A percentile compares a stretch with the other conserved stretches of the same genome.
These are phyloP conservation scores for Acanthamoeba lugdunensis DNA, from an alignment of 208 protist species.

Conservation along the genomic window DNA sequence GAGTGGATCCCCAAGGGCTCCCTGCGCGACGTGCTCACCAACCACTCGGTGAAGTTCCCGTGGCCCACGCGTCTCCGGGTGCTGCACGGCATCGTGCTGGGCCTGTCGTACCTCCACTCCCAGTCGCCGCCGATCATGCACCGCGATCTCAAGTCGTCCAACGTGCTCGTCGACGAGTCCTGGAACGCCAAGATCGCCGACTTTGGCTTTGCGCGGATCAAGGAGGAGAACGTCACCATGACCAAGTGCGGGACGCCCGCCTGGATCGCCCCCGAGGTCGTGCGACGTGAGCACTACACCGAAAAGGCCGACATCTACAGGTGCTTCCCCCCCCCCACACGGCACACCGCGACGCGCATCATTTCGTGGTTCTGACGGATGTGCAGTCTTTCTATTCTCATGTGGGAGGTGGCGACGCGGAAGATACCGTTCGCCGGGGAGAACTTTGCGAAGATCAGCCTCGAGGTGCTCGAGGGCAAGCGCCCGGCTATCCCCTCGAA, in stretches of 20 bases:
- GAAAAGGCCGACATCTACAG: conserved; percentile 46
- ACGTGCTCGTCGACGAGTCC: conserved; percentile 51
- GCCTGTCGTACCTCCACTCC: conserved; percentile 66
- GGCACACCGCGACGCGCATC: too few relatives aligned
- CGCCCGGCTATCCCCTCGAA: not conserved
- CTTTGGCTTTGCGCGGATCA: conserved; percentile 42
- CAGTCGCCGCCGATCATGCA: conserved; percentile 22
- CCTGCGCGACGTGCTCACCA: conserved; percentile 77
- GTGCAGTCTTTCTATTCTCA: not conserved
- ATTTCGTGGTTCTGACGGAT: too few relatives aligned
- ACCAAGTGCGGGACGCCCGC: conserved; percentile 27
- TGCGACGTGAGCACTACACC: conserved; percentile 25
- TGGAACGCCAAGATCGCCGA: conserved; percentile 56
- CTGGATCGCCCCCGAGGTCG: conserved; percentile 30
- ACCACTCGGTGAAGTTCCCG: conserved; percentile 4
- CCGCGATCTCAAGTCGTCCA: conserved; percentile 46
- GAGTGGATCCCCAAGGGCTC: conserved; percentile 80
- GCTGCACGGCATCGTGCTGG: conserved; percentile 12
- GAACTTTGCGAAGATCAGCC: conserved; percentile 36
- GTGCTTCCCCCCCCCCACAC: not conserved
- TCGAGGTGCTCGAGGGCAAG: conserved; percentile 22
- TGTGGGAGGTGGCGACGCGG: conserved; percentile 23
- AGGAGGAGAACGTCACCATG: conserved; percentile 43
- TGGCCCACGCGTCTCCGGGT: conserved; percentile 9
- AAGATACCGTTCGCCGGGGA: not conserved